These are phyloP conservation scores for Plantago ovata DNA, from an alignment of 257 asterid genomes.

Conservation along the genomic window DNA sequence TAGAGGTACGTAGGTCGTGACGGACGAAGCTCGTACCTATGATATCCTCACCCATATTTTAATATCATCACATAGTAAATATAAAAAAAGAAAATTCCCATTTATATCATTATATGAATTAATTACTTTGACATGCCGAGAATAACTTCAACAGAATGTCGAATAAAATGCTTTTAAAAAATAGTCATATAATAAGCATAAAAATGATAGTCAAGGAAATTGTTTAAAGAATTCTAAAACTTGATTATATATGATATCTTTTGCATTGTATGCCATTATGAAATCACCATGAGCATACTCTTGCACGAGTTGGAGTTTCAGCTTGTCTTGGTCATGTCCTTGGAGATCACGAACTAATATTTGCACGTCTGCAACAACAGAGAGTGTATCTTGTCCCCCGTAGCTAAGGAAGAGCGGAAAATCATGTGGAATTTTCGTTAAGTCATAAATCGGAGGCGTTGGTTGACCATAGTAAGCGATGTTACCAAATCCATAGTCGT, in stretches of 20 bases:
- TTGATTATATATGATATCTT: conserved; percentile 45
- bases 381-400: conserved; percentile 66
- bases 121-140: no score
- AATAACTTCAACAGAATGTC: no score
- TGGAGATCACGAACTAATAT: conserved; percentile 41
- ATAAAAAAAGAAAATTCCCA: no score
- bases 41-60: no score
- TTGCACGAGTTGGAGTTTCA: conserved; percentile 46
- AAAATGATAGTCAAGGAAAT: no score
- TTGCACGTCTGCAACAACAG: conserved; percentile 47
- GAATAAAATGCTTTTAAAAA: no score
- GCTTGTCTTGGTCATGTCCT: conserved; percentile 28
- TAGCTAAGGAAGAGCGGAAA: conserved; percentile 58
- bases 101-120: no score
- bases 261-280: conserved; percentile 49
- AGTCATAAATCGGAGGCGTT: conserved; percentile 49
- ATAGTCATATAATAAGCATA: no score
- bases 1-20: no score
- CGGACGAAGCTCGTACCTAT: no score
- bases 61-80: no score
- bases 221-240: conserved; percentile 21
- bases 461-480: conserved; percentile 42
- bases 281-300: conserved; percentile 71
- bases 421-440: conserved; percentile 48
- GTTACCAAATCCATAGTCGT: conserved; percentile 52